Conservation (phyloP, 2,329 filamentous ascomycete species). For the Aspergillus vadensis region DNA sequence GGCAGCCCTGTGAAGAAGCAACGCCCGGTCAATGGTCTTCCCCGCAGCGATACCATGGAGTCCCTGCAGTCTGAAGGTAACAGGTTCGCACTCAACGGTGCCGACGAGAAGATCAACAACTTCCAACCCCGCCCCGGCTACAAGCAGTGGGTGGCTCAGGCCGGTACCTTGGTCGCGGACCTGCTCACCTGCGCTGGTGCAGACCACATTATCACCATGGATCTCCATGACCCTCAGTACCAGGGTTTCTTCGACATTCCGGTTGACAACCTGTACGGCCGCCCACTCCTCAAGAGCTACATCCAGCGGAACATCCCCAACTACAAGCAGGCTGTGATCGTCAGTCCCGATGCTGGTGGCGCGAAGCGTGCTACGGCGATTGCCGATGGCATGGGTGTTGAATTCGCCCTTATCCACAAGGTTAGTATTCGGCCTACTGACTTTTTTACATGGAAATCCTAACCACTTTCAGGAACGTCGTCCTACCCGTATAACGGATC, state of each 20-base stretch:
- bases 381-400: slow-evolving; percentile 87
- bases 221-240: slow-evolving; percentile 93
- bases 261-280: slow-evolving; percentile 90
- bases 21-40: slow-evolving; percentile 44
- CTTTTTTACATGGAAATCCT: slow-evolving; percentile 14
- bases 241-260: slow-evolving; percentile 99
- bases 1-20: slow-evolving; percentile 45
- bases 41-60: slow-evolving; percentile 42
- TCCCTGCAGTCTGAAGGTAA: slow-evolving; percentile 38
- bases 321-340: slow-evolving; percentile 83
- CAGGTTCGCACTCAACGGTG: slow-evolving; percentile 45
- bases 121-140: slow-evolving; percentile 88
- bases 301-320: slow-evolving; percentile 80
- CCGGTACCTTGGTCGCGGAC: slow-evolving; percentile 91
- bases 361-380: slow-evolving; percentile 96
- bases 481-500: slow-evolving; percentile 82
- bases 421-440: slow-evolving; percentile 50
- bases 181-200: slow-evolving; percentile 92
- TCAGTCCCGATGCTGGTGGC: slow-evolving; percentile 93
- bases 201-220: slow-evolving; percentile 97
- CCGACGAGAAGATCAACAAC: slow-evolving; percentile 65
- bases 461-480: slow-evolving; percentile 69
- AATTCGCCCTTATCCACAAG: slow-evolving; percentile 98
- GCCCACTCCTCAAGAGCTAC: slow-evolving; percentile 60
- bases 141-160: slow-evolving; percentile 98